Conservation (phyloP, 2,329 filamentous ascomycete genomes). For the Aspergillus arachidicola region DNA sequence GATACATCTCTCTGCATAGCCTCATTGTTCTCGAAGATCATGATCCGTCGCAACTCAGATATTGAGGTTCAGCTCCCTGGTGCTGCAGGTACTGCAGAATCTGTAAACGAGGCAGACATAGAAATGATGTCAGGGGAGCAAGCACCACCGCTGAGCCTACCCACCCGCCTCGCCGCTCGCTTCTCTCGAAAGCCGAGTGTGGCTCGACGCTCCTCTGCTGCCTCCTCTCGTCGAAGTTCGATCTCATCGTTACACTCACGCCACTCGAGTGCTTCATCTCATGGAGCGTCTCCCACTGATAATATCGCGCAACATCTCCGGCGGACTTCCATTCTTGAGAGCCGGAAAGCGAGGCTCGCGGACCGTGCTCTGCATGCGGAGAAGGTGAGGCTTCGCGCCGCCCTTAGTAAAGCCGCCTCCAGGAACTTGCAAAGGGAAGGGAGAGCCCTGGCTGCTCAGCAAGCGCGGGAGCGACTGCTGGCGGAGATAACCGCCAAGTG, state of each 20-base stretch:
- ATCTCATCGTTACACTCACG: constrained; percentile 66
- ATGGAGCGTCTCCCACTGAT: constrained; percentile 56
- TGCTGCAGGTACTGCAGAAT: constrained; percentile 28
- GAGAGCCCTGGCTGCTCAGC: constrained; percentile 63
- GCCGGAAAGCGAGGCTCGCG: constrained; percentile 64
- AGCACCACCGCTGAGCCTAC: constrained; percentile 51
- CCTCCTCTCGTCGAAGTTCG: constrained; percentile 66
- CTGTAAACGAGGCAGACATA: constrained; percentile 37
- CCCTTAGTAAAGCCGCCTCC: constrained; percentile 62
- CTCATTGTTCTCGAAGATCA: constrained; percentile 21
- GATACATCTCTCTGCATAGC: constrained; percentile 32
- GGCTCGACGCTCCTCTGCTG: constrained; percentile 61
- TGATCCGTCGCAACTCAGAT: constrained; percentile 48
- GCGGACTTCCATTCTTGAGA: constrained; percentile 66
- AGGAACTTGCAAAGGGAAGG: constrained; percentile 62
- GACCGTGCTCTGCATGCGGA: constrained; percentile 68
- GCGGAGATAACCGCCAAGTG: constrained; percentile 67
- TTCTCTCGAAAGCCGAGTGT: constrained; percentile 59
- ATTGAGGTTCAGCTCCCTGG: constrained; percentile 45
- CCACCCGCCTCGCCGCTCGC: constrained; percentile 64
- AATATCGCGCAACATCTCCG: constrained; percentile 67
- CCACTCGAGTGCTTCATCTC: constrained; percentile 55
- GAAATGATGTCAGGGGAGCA: constrained; percentile 46
- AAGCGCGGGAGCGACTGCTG: constrained; percentile 64
- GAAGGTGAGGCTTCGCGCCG: constrained; percentile 65